Conservation (phyloP, 2,329 filamentous ascomycete genomes). For the Fusarium neocosmosporiellum region DNA sequence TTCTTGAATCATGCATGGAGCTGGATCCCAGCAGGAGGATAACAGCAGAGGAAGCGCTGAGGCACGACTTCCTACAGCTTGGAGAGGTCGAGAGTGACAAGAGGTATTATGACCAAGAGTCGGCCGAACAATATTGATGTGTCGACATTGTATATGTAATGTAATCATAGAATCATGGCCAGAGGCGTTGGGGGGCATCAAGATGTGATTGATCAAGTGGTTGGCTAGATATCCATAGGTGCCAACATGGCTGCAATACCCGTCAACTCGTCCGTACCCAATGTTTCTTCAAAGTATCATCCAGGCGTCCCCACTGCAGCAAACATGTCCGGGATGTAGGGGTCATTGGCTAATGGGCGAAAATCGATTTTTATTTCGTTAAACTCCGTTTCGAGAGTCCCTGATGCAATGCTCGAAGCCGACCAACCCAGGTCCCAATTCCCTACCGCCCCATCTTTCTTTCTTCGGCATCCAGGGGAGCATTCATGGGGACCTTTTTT, state of each 20-base stretch:
- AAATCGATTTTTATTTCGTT: constrained; percentile 55
- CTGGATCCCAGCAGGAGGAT: constrained; percentile 80
- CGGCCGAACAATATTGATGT: constrained; percentile 19
- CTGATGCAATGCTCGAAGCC: constrained; percentile 57
- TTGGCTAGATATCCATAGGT: constrained; percentile 33
- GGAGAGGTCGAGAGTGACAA: constrained; percentile 57
- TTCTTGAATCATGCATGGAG: constrained; percentile 79
- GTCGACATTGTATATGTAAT: constrained; percentile 27
- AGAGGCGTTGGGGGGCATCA: constrained; percentile 28
- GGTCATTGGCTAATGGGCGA: constrained; percentile 45
- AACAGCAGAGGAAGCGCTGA: constrained; percentile 78
- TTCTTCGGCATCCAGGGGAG: constrained; percentile 34
- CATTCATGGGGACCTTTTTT: constrained; percentile 33
- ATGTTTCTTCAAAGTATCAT: background rate
- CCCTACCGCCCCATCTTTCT: constrained; percentile 18
- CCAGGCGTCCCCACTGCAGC: constrained; percentile 3
- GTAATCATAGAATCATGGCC: constrained; percentile 30
- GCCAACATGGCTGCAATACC: constrained; percentile 27
- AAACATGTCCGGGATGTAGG: background rate
- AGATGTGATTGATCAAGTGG: constrained; percentile 20
- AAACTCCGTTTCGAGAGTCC: constrained; percentile 54
- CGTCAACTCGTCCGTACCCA: constrained; percentile 7
- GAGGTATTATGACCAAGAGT: constrained; percentile 51
- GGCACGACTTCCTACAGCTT: constrained; percentile 73
- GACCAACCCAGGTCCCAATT: constrained; percentile 48